Evolutionary conservation across 768 basidiomycete species (phyloP).

Genomic region (Panellus pusillus): DNA sequence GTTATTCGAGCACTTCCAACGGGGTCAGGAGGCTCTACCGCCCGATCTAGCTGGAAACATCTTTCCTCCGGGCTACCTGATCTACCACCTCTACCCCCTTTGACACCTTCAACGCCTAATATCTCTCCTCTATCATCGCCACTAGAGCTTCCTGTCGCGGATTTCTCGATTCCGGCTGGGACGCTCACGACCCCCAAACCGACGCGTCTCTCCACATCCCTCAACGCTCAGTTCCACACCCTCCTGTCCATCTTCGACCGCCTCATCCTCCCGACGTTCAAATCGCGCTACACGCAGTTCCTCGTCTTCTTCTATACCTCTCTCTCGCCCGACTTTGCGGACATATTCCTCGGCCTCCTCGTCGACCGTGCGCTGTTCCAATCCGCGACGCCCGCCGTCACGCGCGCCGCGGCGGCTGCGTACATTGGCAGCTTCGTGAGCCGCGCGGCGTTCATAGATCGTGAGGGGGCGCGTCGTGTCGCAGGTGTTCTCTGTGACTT

Average conservation of each 20-base stretch:
- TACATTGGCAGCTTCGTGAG: constrained; percentile 93
- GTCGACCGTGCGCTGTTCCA: constrained; percentile 82
- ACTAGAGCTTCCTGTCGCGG: constrained; percentile 26
- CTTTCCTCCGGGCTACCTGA: constrained; percentile 31
- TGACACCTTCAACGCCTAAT: constrained; percentile 14
- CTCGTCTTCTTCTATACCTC: constrained; percentile 95
- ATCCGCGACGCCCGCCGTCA: constrained; percentile 60
- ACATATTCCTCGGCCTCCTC: constrained; percentile 94
- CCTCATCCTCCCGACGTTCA: constrained; percentile 91
- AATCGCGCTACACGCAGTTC: constrained; percentile 97
- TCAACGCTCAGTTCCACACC: constrained; percentile 73
- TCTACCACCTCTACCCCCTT: constrained; percentile 33
- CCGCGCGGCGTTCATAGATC: constrained; percentile 83
- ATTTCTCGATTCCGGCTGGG: constrained; percentile 15
- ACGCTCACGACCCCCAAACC: constrained; percentile 14
- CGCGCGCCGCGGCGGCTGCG: constrained; percentile 87
- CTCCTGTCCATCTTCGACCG: constrained; percentile 94
- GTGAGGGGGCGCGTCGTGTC: constrained; percentile 69
- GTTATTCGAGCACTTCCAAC: constrained; percentile 82
- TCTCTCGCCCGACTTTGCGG: constrained; percentile 83
- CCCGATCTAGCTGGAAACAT: constrained; percentile 17
- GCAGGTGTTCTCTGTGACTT: constrained; percentile 86
- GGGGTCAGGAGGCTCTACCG: constrained; percentile 35
- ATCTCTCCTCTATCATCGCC: constrained; percentile 21
- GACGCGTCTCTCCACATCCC: constrained; percentile 29